Conservation (phyloP, 805 yeast species). For the Pichia phayaonensis region DNA sequence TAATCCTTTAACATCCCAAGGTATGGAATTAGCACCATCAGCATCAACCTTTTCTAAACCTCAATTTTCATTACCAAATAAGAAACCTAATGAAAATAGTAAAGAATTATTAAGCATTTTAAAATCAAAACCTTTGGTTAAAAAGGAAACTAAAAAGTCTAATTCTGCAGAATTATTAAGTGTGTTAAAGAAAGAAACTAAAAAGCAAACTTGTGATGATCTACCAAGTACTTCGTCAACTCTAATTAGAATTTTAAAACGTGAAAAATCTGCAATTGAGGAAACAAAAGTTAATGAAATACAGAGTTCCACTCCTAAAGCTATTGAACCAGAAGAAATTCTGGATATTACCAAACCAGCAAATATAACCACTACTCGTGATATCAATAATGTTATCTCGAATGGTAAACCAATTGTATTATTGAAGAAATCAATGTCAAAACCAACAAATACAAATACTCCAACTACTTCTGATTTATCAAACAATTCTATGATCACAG, state of each 20-base stretch:
- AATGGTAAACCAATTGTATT: constrained; percentile 7
- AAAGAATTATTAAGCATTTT: constrained; percentile 26
- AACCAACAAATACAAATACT: neutral
- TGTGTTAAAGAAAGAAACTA: constrained; percentile 7
- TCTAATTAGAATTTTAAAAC: constrained; percentile 12
- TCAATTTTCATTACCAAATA: constrained; percentile 20
- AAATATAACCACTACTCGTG: constrained; percentile 6
- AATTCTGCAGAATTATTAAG: constrained; percentile 6
- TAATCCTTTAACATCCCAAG: constrained; percentile 3
- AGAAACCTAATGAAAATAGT: constrained; percentile 27
- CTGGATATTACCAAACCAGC: constrained; percentile 15
- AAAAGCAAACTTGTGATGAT: neutral
- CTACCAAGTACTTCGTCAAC: neutral
- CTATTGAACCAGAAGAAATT: neutral
- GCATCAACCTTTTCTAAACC: constrained; percentile 29
- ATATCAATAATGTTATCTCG: neutral
- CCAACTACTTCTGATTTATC: neutral
- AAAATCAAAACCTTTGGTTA: constrained; percentile 14
- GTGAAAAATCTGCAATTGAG: constrained; percentile 8
- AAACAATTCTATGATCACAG: neutral
- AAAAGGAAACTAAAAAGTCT: neutral
- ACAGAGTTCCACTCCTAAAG: neutral
- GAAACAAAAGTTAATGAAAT: no score
- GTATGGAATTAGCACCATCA: constrained; percentile 21
- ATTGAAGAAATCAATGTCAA: constrained; percentile 6